Evolutionary conservation across 768 basidiomycete species (phyloP).

Genomic region (Auricularia cornea): DNA sequence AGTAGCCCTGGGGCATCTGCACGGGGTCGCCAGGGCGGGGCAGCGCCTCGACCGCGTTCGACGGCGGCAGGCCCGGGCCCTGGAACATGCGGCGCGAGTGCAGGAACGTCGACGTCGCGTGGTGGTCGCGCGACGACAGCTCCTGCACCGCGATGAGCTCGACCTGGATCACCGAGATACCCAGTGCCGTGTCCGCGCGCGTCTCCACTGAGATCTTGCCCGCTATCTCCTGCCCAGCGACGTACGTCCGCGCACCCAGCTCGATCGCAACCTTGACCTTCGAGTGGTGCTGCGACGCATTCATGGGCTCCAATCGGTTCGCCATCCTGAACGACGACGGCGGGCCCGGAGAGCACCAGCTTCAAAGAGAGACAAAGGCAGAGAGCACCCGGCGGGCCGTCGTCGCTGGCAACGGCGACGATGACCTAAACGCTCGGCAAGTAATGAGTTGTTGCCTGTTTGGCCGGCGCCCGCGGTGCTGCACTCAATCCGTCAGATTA

Average conservation of each 20-base stretch:
- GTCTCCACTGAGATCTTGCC: slow-evolving; percentile 80
- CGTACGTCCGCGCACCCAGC: slow-evolving; percentile 47
- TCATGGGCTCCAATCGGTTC: slow-evolving; percentile 58
- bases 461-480: no score
- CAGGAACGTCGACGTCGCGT: slow-evolving; percentile 70
- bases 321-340: slow-evolving; percentile 4
- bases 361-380: no score
- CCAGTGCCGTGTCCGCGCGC: slow-evolving; percentile 57
- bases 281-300: slow-evolving; percentile 67
- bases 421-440: no score
- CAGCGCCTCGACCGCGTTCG: slow-evolving; percentile 69
- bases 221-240: slow-evolving; percentile 56
- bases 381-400: no score
- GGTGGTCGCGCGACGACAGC: slow-evolving; percentile 67
- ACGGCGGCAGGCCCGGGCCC: slow-evolving; percentile 73
- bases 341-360: no score
- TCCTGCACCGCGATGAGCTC: slow-evolving; percentile 73
- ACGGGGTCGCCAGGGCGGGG: slow-evolving; percentile 45
- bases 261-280: slow-evolving; percentile 65
- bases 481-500: no score
- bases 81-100: slow-evolving; percentile 67
- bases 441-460: no score
- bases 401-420: no score
- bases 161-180: slow-evolving; percentile 67
- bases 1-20: slow-evolving; percentile 54